A percentile compares a stretch with the other conserved stretches of the same genome.
These are phyloP conservation scores for Gaeumannomyces sp. DNA, from an alignment of 2,329 filamentous ascomycete species.

Conservation along the genomic window DNA sequence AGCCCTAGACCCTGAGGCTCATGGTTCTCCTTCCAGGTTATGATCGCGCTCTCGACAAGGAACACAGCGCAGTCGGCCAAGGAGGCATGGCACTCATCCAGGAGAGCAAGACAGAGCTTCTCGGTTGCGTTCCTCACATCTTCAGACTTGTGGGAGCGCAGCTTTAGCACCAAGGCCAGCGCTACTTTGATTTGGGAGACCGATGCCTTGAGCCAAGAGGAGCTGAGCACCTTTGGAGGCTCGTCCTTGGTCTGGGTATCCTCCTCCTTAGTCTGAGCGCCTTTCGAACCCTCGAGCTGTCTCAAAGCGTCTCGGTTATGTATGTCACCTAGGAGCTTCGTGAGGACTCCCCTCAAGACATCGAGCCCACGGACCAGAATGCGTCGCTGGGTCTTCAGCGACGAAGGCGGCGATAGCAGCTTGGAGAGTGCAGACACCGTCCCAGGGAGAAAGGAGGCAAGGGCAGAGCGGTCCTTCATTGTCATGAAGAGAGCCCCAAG, in stretches of 20 bases:
- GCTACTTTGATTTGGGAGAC: conserved; percentile 76
- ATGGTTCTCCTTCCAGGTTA: conserved; percentile 50
- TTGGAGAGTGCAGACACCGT: conserved; percentile 78
- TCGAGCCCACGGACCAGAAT: conserved; percentile 59
- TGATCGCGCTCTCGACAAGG: conserved; percentile 75
- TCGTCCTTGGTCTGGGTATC: conserved; percentile 16
- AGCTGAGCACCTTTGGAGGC: conserved; percentile 34
- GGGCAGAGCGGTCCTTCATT: conserved; percentile 64
- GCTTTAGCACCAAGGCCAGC: conserved; percentile 67
- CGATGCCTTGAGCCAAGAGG: conserved; percentile 73
- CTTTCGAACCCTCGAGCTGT: conserved; percentile 1
- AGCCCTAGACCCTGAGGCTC: background rate
- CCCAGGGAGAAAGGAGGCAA: conserved; percentile 83
- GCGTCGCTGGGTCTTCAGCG: conserved; percentile 46
- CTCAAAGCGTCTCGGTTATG: conserved; percentile 41
- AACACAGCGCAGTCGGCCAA: conserved; percentile 63
- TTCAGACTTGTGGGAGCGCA: conserved; percentile 62
- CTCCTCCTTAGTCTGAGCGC: conserved; percentile 19
- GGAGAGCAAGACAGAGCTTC: conserved; percentile 63
- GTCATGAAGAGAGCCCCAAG: conserved; percentile 56
- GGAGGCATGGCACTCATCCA: conserved; percentile 73
- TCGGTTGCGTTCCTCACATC: conserved; percentile 65
- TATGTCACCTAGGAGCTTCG: conserved; percentile 52
- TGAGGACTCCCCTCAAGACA: conserved; percentile 49
- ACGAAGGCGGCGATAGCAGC: conserved; percentile 61